A percentile compares a stretch with the other conserved stretches of the same genome.
phyloP scores from a whole-genome alignment of 2,329 filamentous ascomycete genomes.

The Xylariaceae sp. region DNA sequence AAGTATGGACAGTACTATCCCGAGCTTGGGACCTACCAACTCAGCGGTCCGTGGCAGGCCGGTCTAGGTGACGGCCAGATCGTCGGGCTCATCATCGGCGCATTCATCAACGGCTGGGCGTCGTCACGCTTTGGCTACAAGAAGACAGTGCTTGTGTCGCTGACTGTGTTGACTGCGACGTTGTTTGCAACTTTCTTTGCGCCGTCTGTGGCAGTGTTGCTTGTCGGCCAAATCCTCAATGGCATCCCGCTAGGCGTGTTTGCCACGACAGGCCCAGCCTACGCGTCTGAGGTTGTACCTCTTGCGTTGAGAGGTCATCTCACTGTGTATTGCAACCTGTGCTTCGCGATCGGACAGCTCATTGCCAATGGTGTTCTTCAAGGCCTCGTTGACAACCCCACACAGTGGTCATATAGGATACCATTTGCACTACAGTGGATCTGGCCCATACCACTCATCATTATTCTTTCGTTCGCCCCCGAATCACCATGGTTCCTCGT shows the following conservation, averaged over 20 bases:
- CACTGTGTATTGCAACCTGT: constrained; percentile 40
- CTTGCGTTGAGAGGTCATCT: constrained; percentile 36
- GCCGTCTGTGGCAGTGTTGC: constrained; percentile 37
- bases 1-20: constrained; percentile 2
- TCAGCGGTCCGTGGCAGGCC: constrained; percentile 51
- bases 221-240: constrained; percentile 44
- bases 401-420: constrained; percentile 45
- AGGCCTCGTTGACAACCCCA: constrained; percentile 38
- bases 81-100: constrained; percentile 50
- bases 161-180: constrained; percentile 42
- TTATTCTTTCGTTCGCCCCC: constrained; percentile 43
- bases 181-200: constrained; percentile 49
- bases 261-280: constrained; percentile 35
- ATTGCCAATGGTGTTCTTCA: constrained; percentile 43
- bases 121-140: constrained; percentile 45
- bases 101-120: constrained; percentile 47
- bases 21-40: constrained; percentile 38
- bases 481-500: constrained; percentile 50
- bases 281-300: constrained; percentile 40
- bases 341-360: constrained; percentile 49
- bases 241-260: constrained; percentile 44
- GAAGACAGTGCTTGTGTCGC: constrained; percentile 44
- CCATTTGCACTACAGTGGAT: constrained; percentile 50
- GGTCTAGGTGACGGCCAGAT: constrained; percentile 47
- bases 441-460: constrained; percentile 44